Conservation (phyloP, 352 stramenopile genomes). For the Peronospora tabacina region DNA sequence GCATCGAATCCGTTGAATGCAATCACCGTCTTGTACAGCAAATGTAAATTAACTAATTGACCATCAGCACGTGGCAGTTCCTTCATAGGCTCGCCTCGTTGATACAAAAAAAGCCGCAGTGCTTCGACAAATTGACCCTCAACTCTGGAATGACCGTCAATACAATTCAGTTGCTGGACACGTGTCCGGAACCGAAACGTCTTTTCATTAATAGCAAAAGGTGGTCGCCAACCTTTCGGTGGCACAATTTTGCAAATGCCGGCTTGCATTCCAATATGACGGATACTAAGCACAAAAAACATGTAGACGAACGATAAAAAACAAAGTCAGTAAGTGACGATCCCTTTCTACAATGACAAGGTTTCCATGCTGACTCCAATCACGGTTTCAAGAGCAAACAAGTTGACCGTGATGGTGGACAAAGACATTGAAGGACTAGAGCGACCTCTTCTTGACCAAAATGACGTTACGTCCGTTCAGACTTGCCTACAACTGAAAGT, state of each 20-base stretch:
- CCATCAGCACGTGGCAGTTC: constrained; percentile 61
- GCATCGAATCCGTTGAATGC: constrained; percentile 43
- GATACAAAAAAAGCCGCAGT: constrained; percentile 78
- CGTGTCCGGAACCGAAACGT: constrained; percentile 91
- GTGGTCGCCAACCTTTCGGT: constrained; percentile 89
- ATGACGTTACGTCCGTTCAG: constrained; percentile 11
- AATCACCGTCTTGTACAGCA: constrained; percentile 59
- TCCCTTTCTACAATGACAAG: background rate
- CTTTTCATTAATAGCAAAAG: constrained; percentile 82
- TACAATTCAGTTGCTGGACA: constrained; percentile 92
- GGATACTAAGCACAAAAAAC: constrained; percentile 45
- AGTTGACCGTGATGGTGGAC: too few relatives aligned
- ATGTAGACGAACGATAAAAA: constrained; percentile 2
- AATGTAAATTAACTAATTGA: constrained; percentile 60
- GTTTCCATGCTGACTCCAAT: too few relatives aligned
- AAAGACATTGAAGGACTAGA: too few relatives aligned
- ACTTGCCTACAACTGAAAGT: constrained; percentile 2
- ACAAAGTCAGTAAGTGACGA: background rate
- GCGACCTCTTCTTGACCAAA: constrained; percentile 7
- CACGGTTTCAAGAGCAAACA: too few relatives aligned
- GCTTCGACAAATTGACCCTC: constrained; percentile 78
- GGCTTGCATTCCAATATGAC: constrained; percentile 87
- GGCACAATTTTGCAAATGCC: constrained; percentile 99
- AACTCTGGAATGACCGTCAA: constrained; percentile 69
- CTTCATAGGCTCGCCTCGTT: constrained; percentile 68